phyloP scores from a whole-genome alignment of 2,329 filamentous ascomycete species.

The Alternaria sp. region DNA sequence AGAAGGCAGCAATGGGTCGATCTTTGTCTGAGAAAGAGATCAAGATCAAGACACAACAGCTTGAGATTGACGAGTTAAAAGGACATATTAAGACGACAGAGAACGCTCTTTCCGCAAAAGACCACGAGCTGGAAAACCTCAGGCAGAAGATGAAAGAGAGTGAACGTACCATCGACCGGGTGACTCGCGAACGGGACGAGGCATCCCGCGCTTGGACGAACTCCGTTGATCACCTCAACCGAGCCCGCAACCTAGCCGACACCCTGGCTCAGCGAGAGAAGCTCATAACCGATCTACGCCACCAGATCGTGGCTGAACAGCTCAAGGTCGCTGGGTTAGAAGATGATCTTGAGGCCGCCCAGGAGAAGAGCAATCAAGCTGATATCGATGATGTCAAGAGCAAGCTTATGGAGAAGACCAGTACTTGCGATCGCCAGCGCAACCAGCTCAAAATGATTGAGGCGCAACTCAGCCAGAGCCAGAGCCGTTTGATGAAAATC shows the following conservation, averaged over 20 bases:
- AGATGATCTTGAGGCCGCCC: slow-evolving; percentile 19
- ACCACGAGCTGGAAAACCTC: not conserved
- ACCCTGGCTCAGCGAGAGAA: slow-evolving; percentile 20
- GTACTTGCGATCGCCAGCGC: slow-evolving; percentile 28
- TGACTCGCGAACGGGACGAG: slow-evolving; percentile 11
- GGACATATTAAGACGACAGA: slow-evolving; percentile 22
- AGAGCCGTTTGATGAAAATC: slow-evolving; percentile 20
- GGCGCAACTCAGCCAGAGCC: slow-evolving; percentile 10
- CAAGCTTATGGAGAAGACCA: slow-evolving; percentile 31
- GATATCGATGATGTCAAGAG: slow-evolving; percentile 14
- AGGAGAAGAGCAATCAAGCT: slow-evolving; percentile 10
- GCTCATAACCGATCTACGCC: slow-evolving; percentile 15
- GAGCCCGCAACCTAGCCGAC: slow-evolving; percentile 15
- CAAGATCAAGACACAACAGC: slow-evolving; percentile 24
- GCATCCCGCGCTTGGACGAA: not conserved
- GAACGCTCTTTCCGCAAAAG: not conserved
- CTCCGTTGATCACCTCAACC: not conserved
- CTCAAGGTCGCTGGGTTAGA: slow-evolving; percentile 19
- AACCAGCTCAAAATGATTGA: slow-evolving; percentile 21
- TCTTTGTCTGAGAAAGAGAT: slow-evolving; percentile 26
- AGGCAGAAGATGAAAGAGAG: not conserved
- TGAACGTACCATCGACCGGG: not conserved
- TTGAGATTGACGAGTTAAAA: slow-evolving; percentile 16
- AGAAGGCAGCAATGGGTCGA: slow-evolving; percentile 29
- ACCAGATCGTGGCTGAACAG: slow-evolving; percentile 21